A percentile compares a stretch with the other conserved stretches of the same genome.
phyloP scores from a whole-genome alignment of 2,329 filamentous ascomycete genomes.

The Colletotrichum sp. region DNA sequence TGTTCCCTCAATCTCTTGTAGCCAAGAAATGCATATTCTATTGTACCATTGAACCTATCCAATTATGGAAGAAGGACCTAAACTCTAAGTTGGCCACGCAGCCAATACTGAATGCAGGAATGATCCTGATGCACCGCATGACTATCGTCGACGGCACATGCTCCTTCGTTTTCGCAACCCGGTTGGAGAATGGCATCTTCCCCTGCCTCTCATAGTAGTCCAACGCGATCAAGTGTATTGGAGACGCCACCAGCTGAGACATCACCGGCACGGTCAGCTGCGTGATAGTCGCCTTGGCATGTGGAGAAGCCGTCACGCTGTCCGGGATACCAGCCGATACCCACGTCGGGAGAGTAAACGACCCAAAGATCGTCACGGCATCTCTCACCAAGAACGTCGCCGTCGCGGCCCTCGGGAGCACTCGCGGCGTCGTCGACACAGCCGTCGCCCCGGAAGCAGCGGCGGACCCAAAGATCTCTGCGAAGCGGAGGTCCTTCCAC shows the following conservation, averaged over 20 bases:
- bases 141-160: conserved; percentile 31
- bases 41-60: background rate
- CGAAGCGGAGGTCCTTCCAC: conserved; percentile 35
- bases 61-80: background rate
- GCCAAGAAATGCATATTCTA: background rate
- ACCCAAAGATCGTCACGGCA: conserved; percentile 36
- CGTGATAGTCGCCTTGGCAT: conserved; percentile 30
- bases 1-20: fast-evolving
- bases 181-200: conserved; percentile 22
- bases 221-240: conserved; percentile 30
- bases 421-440: conserved; percentile 8
- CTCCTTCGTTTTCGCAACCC: conserved; percentile 25
- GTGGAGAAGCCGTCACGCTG: conserved; percentile 24
- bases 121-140: conserved; percentile 31
- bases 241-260: conserved; percentile 34
- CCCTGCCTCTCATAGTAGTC: conserved; percentile 25
- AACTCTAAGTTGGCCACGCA: conserved; percentile 29
- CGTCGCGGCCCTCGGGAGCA: conserved; percentile 27
- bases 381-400: conserved; percentile 32
- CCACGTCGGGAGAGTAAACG: conserved; percentile 32
- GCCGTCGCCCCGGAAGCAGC: background rate
- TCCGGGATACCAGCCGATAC: conserved; percentile 31
- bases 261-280: conserved; percentile 34
- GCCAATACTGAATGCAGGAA: conserved; percentile 36
- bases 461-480: conserved; percentile 30